Conservation (phyloP, 2,329 filamentous ascomycete species). For the Mycosphaerella arachidis region DNA sequence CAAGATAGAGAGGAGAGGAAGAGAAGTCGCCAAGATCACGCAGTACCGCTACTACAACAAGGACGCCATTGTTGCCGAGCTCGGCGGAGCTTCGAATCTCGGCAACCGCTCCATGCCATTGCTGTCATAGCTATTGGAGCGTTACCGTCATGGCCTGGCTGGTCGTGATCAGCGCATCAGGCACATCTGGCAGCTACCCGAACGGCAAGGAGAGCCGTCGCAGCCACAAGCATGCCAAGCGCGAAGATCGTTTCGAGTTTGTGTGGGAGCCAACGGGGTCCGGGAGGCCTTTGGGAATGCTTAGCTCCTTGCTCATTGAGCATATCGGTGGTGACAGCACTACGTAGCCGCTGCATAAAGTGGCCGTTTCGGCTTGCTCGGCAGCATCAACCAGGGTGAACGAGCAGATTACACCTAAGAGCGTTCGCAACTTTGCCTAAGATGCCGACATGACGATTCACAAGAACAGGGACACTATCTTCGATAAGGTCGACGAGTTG, state of each 20-base stretch:
- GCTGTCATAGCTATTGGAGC: neutral
- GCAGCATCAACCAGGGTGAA: too few species aligned
- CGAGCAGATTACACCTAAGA: too few species aligned
- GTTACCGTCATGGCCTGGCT: neutral
- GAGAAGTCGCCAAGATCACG: neutral
- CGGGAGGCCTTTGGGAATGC: neutral
- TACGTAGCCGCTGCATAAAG: too few species aligned
- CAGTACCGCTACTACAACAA: neutral
- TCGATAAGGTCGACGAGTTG: slow-evolving; percentile 34
- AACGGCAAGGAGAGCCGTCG: neutral
- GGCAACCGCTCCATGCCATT: neutral
- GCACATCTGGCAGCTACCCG: neutral
- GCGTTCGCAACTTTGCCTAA: too few species aligned
- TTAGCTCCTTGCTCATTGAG: neutral
- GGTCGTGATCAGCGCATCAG: neutral
- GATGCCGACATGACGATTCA: slow-evolving; percentile 51
- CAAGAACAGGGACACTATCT: slow-evolving; percentile 42
- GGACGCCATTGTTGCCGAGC: neutral
- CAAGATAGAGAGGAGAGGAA: too few species aligned
- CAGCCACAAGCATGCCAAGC: too few species aligned
- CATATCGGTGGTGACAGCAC: neutral
- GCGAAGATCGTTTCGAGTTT: neutral
- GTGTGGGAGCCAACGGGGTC: neutral
- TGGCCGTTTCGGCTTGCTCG: too few species aligned
- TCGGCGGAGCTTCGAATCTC: neutral